phyloP scores from a whole-genome alignment of 2,329 filamentous ascomycete genomes.

The Aspergillus sp. region DNA sequence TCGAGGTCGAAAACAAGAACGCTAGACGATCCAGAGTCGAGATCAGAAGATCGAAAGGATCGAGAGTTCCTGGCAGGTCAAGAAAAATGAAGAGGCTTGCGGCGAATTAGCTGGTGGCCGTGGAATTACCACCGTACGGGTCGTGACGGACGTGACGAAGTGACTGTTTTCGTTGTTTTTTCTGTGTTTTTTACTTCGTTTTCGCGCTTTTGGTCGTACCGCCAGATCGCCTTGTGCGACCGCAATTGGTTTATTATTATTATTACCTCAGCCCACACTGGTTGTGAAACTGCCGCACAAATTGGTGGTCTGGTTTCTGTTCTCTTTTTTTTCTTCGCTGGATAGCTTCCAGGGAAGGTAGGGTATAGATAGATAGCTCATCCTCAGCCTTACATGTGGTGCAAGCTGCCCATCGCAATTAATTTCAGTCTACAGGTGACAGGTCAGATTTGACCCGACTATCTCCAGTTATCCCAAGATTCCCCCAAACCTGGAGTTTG shows the following conservation, averaged over 20 bases:
- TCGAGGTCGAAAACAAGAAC: conserved; percentile 29
- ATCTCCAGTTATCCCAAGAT: neutral
- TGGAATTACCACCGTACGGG: conserved; percentile 29
- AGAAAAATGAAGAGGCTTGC: conserved; percentile 25
- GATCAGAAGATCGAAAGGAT: conserved; percentile 27
- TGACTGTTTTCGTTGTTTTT: conserved; percentile 12
- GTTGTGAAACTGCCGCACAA: neutral
- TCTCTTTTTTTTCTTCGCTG: too few relatives aligned
- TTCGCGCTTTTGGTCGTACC: neutral
- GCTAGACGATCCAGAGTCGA: conserved; percentile 35
- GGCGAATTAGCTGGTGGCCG: conserved; percentile 31
- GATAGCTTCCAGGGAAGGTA: too few relatives aligned
- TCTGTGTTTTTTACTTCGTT: neutral
- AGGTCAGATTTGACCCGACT: neutral
- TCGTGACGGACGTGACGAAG: conserved; percentile 8
- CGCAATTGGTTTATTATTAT: neutral
- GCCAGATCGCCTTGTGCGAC: neutral
- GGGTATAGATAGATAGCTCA: too few relatives aligned
- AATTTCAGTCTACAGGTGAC: neutral
- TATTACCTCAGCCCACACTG: neutral
- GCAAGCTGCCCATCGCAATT: neutral
- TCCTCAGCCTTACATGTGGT: neutral
- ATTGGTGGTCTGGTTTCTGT: neutral
- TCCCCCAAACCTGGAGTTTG: neutral
- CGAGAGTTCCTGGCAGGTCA: conserved; percentile 28